Evolutionary conservation across 2,329 filamentous ascomycete species (phyloP), one percentile per base, ranked within the genome.

Genomic region (Chaetomium sp.): DNA sequence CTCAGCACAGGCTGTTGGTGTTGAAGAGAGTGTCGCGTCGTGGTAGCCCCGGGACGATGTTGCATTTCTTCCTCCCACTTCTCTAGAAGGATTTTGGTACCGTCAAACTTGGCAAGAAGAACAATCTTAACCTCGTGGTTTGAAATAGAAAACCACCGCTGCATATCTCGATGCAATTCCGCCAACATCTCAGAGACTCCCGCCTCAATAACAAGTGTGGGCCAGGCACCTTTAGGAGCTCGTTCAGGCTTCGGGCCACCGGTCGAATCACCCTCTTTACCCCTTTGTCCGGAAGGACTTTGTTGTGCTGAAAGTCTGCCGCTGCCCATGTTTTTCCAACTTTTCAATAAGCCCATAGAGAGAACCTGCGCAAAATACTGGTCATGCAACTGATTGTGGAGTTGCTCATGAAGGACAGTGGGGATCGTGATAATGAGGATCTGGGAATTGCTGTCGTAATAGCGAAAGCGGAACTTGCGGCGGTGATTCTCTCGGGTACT

Each of bases 41-140:
- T n/a, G n/a, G n/a, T n/a, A n/a, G n/a, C n/a, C n/a, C n/a, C n/a
- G n/a, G n/a, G n/a, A n/a, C n/a, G n/a, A n/a, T n/a, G n/a, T n/a
- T n/a, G n/a, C n/a, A n/a, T 45, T 55, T 63, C 67, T 57, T 69
- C 66, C 63, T 69, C 66, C 66, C 64, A 68, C 62, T 65, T 66
- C 62, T 68, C 64, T 23, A 68, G 42, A 21, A 62, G 54, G 47
- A 68, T 67, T 9, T 27, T 38, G 33, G 62, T 38, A 27, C 19
- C 10, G 31, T 67, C 55, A 45, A 67, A 60, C 54, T 67, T 68
- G 33, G 35, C 60, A 16, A 70, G 68, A 62, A 69, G 64, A 59
- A 65, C 67, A 63, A 69, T 65, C 57, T 69, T 62, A 25, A 70
- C 64, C 50, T 69, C 45, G 57, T 69, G 67, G 21, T 65, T 55